Conservation (phyloP, 306 rosid genomes). For the Boehmeria nivea region DNA sequence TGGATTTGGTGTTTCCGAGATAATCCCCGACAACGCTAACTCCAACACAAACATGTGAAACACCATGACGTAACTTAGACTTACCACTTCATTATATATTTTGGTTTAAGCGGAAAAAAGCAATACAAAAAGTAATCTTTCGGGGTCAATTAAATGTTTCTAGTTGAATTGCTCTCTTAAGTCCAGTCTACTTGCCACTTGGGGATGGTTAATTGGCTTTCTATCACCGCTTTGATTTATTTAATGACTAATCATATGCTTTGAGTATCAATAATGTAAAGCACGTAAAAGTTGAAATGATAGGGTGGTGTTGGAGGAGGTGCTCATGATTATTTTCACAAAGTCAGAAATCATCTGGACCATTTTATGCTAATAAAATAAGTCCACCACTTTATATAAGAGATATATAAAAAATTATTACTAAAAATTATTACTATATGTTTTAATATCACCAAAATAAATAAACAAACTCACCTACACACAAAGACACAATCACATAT, state of each 20-base stretch:
- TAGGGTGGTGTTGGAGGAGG: slow-evolving; percentile 13
- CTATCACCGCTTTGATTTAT: too few relatives aligned
- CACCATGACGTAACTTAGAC: background rate
- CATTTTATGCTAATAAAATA: slow-evolving; percentile 19
- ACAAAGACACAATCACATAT: too few relatives aligned
- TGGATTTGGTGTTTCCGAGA: background rate
- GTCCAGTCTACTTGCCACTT: too few relatives aligned
- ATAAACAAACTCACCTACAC: too few relatives aligned
- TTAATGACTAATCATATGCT: background rate
- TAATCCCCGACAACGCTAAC: slow-evolving; percentile 1
- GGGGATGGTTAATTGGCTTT: too few relatives aligned
- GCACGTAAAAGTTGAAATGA: background rate
- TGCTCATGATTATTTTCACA: slow-evolving; percentile 16
- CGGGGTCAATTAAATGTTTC: too few relatives aligned
- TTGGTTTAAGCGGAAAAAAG: background rate
- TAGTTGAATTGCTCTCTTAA: too few relatives aligned
- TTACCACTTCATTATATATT: background rate
- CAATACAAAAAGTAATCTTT: too few relatives aligned
- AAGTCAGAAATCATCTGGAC: slow-evolving; percentile 18
- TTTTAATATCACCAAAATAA: too few relatives aligned
- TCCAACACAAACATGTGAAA: slow-evolving; percentile 4
- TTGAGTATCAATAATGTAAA: slow-evolving; percentile 16
- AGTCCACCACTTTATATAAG: too few relatives aligned
- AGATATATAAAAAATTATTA: too few relatives aligned
- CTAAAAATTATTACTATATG: too few relatives aligned